phyloP scores from a whole-genome alignment of 1,284 basidiomycete genomes.

The Apiotrichum gamsii region DNA sequence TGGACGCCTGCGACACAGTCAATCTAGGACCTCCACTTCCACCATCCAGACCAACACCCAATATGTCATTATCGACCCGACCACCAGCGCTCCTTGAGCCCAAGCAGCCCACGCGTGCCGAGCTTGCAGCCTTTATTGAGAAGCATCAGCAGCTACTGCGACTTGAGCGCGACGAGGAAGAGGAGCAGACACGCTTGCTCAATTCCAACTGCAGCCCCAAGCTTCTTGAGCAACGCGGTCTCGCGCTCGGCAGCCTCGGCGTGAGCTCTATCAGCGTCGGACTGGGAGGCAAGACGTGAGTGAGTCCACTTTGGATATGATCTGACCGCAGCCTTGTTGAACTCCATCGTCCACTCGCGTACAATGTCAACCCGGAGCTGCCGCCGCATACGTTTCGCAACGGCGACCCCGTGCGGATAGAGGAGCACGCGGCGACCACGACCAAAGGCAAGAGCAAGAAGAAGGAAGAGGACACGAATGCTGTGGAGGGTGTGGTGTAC shows the following conservation, averaged over 20 bases:
- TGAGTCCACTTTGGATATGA: neutral
- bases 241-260: slow-evolving; percentile 69
- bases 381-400: slow-evolving; percentile 79
- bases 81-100: slow-evolving; percentile 16
- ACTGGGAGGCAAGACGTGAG: slow-evolving; percentile 82
- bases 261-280: slow-evolving; percentile 67
- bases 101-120: slow-evolving; percentile 12
- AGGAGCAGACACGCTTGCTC: slow-evolving; percentile 70
- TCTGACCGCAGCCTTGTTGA: slow-evolving; percentile 63
- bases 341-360: slow-evolving; percentile 73
- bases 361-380: slow-evolving; percentile 63
- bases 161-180: slow-evolving; percentile 71
- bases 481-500: slow-evolving; percentile 71
- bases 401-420: slow-evolving; percentile 76
- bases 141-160: slow-evolving; percentile 64
- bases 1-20: no score
- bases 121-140: slow-evolving; percentile 60
- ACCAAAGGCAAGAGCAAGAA: slow-evolving; percentile 49
- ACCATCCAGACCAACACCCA: neutral
- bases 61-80: neutral
- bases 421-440: slow-evolving; percentile 55
- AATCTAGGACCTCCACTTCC: neutral
- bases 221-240: slow-evolving; percentile 77
- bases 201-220: slow-evolving; percentile 77
- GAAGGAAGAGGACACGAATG: slow-evolving; percentile 28